Base-by-base conservation (phyloP, 495 filamentous ascomycete species). In the Neurospora sp. region DNA sequence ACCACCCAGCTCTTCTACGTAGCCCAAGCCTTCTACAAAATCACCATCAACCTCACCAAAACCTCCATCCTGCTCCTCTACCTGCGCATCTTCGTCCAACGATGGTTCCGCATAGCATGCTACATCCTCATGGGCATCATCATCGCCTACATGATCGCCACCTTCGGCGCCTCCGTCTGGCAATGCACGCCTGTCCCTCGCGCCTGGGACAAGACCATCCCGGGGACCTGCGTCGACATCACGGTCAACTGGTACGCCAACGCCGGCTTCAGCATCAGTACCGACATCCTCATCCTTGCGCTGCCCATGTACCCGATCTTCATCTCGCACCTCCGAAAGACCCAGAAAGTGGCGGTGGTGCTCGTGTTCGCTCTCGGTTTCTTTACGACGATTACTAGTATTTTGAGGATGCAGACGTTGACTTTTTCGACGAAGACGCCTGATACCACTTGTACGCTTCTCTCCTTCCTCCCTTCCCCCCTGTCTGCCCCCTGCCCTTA, bases 271-370 rank as follows among this genome's bases (percentile, higher is more conserved):
- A 77, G 74, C 69, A 77, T 79, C 23, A 71, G 76, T 42, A 78
- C 77, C 27, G 79, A 79, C n/a, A 39, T 79, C 9, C 41, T 80
- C 70, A 81, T 81, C 39, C 76, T 81, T 5, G 73, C 71, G 11
- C 72, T 85, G 11, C 83, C 83, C 9, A 77, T 84, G 74, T 75
- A 78, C 3, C 76, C 81, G 12, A 73, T 84, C 12, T 80, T 79
- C 69, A 72, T 72, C 20, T 76, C 83, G 1, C 74, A 78, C n/a
- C 78, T 82, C 46, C 78, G 77, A 2, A 59, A n/a, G 18, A 40
- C 31, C 14, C 82, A 84, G 44, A 84, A 83, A 71, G 9, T 80
- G 3, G 79, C 79, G 3, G 72, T 86, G n/a, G 78, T 76, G 54
- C 73, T 69, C 20, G 78, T 85, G 23, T 84, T 84, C 54, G 76